phyloP scores from a whole-genome alignment of 1,139 yeast species.

The Eremothecium cymbalariae region DNA sequence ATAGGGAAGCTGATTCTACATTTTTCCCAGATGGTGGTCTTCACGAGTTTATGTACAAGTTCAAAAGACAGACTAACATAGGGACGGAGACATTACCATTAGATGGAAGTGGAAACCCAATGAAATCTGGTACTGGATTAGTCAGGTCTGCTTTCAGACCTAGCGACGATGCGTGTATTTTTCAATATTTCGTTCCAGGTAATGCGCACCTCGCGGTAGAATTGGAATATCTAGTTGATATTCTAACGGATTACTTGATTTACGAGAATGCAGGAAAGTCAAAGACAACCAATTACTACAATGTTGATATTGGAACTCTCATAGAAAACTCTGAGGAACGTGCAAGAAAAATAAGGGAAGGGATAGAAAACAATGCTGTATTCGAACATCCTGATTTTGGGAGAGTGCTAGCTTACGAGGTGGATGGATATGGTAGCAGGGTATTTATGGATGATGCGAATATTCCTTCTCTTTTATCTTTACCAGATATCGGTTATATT shows the following conservation, averaged over 20 bases:
- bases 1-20: slow-evolving; percentile 57
- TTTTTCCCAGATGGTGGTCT: slow-evolving; percentile 50
- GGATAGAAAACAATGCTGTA: slow-evolving; percentile 58
- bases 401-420: slow-evolving; percentile 76
- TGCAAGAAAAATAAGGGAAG: slow-evolving; percentile 42
- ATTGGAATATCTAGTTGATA: slow-evolving; percentile 21
- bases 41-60: slow-evolving; percentile 47
- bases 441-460: slow-evolving; percentile 87
- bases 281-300: too few relatives aligned
- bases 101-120: slow-evolving; percentile 79
- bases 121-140: slow-evolving; percentile 59
- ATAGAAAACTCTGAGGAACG: slow-evolving; percentile 31
- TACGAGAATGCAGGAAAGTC: not conserved
- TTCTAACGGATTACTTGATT: slow-evolving; percentile 11
- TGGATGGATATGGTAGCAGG: slow-evolving; percentile 77
- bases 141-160: slow-evolving; percentile 86
- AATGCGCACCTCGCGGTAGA: slow-evolving; percentile 73
- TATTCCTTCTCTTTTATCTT: slow-evolving; percentile 69
- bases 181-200: slow-evolving; percentile 78
- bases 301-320: slow-evolving; percentile 10
- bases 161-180: slow-evolving; percentile 78
- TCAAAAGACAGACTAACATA: slow-evolving; percentile 63
- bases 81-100: slow-evolving; percentile 79
- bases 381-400: slow-evolving; percentile 64
- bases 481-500: slow-evolving; percentile 73